A percentile compares a stretch with the other conserved stretches of the same genome.
These are phyloP conservation scores for Apiospora kogelbergensis DNA, from an alignment of 2,329 filamentous ascomycete species.

Conservation along the genomic window DNA sequence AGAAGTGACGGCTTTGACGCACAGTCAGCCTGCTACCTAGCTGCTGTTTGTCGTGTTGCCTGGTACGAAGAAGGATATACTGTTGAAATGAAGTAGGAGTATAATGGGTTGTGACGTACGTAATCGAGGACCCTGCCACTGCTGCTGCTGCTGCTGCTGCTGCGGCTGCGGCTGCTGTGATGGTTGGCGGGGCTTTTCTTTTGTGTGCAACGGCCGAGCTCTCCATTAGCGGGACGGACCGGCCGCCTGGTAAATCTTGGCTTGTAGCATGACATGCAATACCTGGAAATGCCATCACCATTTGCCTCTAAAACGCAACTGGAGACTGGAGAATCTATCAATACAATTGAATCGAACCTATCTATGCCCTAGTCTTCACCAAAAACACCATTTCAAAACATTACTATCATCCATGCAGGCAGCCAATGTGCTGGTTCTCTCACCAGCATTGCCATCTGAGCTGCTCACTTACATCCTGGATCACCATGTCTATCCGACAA, in stretches of 20 bases:
- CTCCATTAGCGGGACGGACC: neutral
- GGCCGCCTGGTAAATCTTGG: neutral
- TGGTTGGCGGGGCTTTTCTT: constrained; percentile 2
- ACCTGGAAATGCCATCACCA: neutral
- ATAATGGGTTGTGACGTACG: neutral
- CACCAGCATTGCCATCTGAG: constrained; percentile 55
- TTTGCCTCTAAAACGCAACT: neutral
- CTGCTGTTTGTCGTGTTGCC: constrained; percentile 21
- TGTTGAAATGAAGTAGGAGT: neutral
- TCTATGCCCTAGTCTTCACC: too few species aligned
- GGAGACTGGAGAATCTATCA: neutral
- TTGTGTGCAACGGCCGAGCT: constrained; percentile 3
- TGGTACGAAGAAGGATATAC: neutral
- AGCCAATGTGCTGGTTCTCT: constrained; percentile 40
- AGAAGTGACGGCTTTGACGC: constrained; percentile 13
- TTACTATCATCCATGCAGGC: constrained; percentile 17
- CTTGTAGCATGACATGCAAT: neutral
- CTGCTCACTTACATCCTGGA: constrained; percentile 66
- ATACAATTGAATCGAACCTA: neutral
- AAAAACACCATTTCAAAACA: neutral
- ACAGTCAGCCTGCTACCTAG: constrained; percentile 27
- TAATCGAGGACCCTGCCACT: neutral
- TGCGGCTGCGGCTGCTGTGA: neutral
- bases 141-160: neutral
- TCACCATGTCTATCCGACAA: constrained; percentile 56